Conservation (phyloP, 2,329 filamentous ascomycete genomes). For the Beauveria asiatica region DNA sequence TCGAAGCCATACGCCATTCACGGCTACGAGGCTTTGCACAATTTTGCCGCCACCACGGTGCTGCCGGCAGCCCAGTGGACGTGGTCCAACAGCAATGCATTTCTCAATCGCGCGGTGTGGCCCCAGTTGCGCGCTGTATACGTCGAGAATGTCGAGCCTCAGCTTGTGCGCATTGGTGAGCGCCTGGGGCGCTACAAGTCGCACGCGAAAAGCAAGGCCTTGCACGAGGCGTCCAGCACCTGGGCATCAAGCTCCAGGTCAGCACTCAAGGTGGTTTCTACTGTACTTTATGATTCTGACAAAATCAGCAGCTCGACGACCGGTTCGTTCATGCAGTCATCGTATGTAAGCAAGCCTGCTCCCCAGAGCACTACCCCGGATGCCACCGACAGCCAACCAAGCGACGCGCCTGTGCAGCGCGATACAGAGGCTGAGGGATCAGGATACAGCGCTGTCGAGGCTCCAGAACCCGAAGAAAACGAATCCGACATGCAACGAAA, state of each 20-base stretch:
- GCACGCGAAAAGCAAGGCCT: conserved; percentile 23
- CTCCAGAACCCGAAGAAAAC: conserved; percentile 36
- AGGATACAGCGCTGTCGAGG: conserved; percentile 27
- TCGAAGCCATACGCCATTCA: conserved; percentile 65
- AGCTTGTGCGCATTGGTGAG: conserved; percentile 85
- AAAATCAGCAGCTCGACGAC: neutral
- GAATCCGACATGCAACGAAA: conserved; percentile 49
- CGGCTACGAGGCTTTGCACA: conserved; percentile 57
- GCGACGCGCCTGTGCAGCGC: conserved; percentile 12
- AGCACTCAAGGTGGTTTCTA: conserved; percentile 10
- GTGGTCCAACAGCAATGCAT: conserved; percentile 59
- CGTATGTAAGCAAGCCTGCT: conserved; percentile 25
- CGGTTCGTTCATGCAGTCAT: conserved; percentile 16
- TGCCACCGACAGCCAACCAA: conserved; percentile 7
- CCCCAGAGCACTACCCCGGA: conserved; percentile 21
- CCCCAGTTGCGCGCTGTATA: conserved; percentile 75
- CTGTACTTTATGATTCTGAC: neutral
- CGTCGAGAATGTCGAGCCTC: conserved; percentile 87
- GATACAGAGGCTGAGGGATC: conserved; percentile 13
- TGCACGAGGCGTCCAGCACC: neutral
- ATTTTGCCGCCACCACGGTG: conserved; percentile 59
- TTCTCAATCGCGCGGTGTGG: conserved; percentile 71
- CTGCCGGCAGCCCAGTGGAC: conserved; percentile 65
- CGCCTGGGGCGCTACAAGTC: conserved; percentile 67
- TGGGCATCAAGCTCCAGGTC: conserved; percentile 5